Conservation (phyloP, 148 eudicot genomes). For the Vaccinium myrtillus region DNA sequence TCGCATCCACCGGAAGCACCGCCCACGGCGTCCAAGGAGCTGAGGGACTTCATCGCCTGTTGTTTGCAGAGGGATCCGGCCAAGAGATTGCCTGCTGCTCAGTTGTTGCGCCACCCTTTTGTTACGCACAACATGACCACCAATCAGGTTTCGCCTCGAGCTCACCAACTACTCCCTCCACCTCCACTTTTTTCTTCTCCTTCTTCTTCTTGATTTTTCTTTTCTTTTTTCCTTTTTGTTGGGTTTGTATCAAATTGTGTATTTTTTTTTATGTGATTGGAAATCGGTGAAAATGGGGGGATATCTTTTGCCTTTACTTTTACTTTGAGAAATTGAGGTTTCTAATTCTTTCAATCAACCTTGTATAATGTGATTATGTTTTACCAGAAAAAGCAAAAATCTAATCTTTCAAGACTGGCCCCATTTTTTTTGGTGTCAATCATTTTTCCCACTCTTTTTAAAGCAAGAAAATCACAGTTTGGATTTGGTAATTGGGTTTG, state of each 20-base stretch:
- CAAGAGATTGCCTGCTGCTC: conserved; percentile 57
- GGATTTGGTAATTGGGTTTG: neutral
- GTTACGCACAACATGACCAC: conserved; percentile 30
- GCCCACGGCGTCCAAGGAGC: conserved; percentile 37
- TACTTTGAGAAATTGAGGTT: neutral
- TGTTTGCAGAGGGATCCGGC: conserved; percentile 76
- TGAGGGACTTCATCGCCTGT: conserved; percentile 61
- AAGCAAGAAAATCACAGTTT: neutral
- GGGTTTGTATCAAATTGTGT: conserved; percentile 6
- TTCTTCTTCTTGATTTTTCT: neutral
- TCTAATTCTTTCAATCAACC: conserved; percentile 7
- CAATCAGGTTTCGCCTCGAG: conserved; percentile 31
- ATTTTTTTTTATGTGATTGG: neutral
- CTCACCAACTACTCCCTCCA: conserved; percentile 60
- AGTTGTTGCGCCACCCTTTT: conserved; percentile 57
- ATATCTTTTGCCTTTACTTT: neutral
- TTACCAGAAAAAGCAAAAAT: neutral
- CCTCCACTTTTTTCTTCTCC: conserved; percentile 36
- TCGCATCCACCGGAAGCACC: conserved; percentile 28
- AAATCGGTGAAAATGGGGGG: neutral
- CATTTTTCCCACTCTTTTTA: neutral
- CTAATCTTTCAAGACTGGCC: neutral
- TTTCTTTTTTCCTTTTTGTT: neutral
- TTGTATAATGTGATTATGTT: neutral
- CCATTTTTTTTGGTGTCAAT: neutral